Evolutionary conservation across 1,139 yeast species (phyloP).

Genomic region (Candida tropicalis): DNA sequence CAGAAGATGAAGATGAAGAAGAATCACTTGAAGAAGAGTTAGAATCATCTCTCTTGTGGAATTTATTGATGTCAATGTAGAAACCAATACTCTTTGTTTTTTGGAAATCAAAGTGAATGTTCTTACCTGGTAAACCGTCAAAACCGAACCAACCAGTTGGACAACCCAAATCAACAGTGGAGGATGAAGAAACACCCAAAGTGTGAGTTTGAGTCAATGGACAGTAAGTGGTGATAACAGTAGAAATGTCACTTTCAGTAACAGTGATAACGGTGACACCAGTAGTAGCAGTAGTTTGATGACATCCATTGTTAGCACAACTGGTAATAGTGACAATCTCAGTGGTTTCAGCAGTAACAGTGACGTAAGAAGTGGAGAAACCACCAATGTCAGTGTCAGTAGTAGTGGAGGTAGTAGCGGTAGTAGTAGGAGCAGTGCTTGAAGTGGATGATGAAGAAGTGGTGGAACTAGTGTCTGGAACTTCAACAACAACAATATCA

Average conservation of each 20-base stretch:
- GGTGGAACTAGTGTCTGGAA: conserved; percentile 4
- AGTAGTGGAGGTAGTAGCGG: background rate
- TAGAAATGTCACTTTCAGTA: conserved; percentile 7
- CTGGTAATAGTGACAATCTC: conserved; percentile 9
- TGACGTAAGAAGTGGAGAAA: conserved; percentile 6
- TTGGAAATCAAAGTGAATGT: background rate
- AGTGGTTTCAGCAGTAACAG: conserved; percentile 9
- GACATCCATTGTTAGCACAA: conserved; percentile 8
- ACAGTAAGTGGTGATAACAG: conserved; percentile 14
- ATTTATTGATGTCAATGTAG: conserved; percentile 1
- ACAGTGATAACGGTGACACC: conserved; percentile 12
- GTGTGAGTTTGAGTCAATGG: conserved; percentile 11
- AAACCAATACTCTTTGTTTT: conserved; percentile 3
- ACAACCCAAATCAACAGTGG: conserved; percentile 10
- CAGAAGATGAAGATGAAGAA: background rate
- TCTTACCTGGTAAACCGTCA: conserved; percentile 7
- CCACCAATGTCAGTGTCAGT: background rate
- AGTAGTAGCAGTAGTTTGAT: conserved; percentile 7
- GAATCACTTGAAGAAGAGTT: background rate
- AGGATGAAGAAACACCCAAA: conserved; percentile 6
- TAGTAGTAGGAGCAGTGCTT: background rate
- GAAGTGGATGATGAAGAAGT: background rate
- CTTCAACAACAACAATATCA: conserved; percentile 4
- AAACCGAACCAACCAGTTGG: conserved; percentile 9
- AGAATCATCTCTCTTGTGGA: conserved; percentile 1